Conservation (phyloP, 2,329 filamentous ascomycete genomes). For the Colletotrichum costaricense region DNA sequence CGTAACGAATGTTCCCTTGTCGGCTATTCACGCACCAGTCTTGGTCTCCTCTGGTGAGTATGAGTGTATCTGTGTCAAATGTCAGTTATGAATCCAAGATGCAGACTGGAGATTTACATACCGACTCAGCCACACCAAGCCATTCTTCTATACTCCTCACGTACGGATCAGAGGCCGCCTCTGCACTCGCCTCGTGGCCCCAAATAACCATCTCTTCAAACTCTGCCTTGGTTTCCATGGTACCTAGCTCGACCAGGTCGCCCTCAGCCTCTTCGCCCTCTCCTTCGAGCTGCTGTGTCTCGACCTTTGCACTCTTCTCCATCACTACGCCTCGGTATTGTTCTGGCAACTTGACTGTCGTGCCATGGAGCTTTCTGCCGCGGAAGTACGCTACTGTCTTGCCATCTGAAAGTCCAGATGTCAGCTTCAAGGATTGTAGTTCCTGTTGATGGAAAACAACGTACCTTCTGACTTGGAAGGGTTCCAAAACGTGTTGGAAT, state of each 20-base stretch:
- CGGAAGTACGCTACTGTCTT: conserved; percentile 76
- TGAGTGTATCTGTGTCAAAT: conserved; percentile 46
- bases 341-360: conserved; percentile 73
- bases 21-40: not conserved
- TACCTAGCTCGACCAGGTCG: conserved; percentile 58
- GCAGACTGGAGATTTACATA: conserved; percentile 49
- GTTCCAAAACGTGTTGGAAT: conserved; percentile 76
- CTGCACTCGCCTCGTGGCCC: conserved; percentile 78
- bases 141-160: conserved; percentile 83
- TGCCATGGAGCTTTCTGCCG: conserved; percentile 82
- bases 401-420: conserved; percentile 52
- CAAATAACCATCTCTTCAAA: conserved; percentile 87
- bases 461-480: conserved; percentile 62
- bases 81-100: conserved; percentile 33
- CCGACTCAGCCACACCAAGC: conserved; percentile 77
- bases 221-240: conserved; percentile 70
- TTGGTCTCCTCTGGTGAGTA: conserved; percentile 36
- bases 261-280: conserved; percentile 57
- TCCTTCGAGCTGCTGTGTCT: conserved; percentile 44
- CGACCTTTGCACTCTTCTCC: conserved; percentile 53
- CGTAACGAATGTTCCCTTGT: too few relatives aligned
- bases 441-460: conserved; percentile 34
- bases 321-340: conserved; percentile 76
- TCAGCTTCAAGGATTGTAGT: conserved; percentile 13
- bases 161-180: conserved; percentile 74